A percentile compares a stretch with the other conserved stretches of the same genome.
Conservation (phyloP, 2,329 filamentous ascomycete species). For the Aspergillus ibericus region DNA sequence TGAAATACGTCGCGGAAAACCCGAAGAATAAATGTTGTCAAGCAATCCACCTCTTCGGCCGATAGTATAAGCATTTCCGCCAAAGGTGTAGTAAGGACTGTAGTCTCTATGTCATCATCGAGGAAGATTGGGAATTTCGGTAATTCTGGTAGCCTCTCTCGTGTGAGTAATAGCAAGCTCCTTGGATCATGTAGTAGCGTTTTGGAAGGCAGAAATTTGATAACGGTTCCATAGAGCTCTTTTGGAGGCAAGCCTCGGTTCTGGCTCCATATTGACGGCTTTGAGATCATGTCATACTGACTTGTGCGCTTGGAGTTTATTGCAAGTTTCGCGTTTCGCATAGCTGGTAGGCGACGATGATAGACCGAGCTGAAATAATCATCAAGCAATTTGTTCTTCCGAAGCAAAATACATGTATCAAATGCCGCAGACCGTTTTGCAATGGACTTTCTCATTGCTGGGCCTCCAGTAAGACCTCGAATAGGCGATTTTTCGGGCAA, state of each 20-base stretch:
- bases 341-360: conserved; percentile 68
- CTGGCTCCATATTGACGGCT: conserved; percentile 71
- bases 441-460: conserved; percentile 67
- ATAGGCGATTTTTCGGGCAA: conserved; percentile 75
- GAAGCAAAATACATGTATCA: conserved; percentile 71
- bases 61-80: conserved; percentile 29
- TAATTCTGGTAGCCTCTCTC: conserved; percentile 62
- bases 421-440: conserved; percentile 91
- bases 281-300: conserved; percentile 74
- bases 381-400: conserved; percentile 67
- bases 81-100: conserved; percentile 54
- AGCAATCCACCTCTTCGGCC: conserved; percentile 49
- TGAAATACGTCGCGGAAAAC: conserved; percentile 85
- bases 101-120: conserved; percentile 61
- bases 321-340: conserved; percentile 84
- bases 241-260: conserved; percentile 48
- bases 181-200: conserved; percentile 60
- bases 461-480: conserved; percentile 62
- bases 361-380: conserved; percentile 72
- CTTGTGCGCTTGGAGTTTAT: conserved; percentile 74
- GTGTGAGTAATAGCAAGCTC: conserved; percentile 70
- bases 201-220: conserved; percentile 59
- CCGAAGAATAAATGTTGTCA: conserved; percentile 73
- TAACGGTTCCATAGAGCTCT: conserved; percentile 60
- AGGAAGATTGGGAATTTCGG: conserved; percentile 73